Conservation (phyloP, 2,329 filamentous ascomycete genomes). For the Atkinsonella hypoxylon region DNA sequence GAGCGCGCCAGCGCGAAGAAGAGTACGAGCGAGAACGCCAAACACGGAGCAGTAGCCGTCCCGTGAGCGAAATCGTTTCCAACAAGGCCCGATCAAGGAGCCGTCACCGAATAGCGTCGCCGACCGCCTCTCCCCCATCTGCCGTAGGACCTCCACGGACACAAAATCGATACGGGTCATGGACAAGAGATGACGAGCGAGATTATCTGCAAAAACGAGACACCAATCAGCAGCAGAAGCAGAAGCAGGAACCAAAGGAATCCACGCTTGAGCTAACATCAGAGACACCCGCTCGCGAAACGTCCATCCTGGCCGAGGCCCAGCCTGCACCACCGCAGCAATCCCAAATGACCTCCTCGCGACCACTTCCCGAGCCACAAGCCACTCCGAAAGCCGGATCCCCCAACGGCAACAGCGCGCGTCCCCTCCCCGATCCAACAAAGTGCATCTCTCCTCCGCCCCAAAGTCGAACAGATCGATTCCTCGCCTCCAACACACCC, state of each 20-base stretch:
- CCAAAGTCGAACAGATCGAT: slow-evolving; percentile 44
- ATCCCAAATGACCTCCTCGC: slow-evolving; percentile 7
- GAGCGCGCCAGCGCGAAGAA: slow-evolving; percentile 49
- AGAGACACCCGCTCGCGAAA: background rate
- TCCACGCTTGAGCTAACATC: slow-evolving; percentile 14
- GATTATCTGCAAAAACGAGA: slow-evolving; percentile 48
- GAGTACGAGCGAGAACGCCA: slow-evolving; percentile 49
- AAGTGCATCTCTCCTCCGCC: slow-evolving; percentile 16
- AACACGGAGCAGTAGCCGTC: slow-evolving; percentile 24
- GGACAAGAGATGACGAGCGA: slow-evolving; percentile 51
- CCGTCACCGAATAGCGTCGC: slow-evolving; percentile 8
- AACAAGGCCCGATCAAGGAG: slow-evolving; percentile 14
- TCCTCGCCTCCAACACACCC: slow-evolving; percentile 41
- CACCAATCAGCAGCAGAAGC: slow-evolving; percentile 29
- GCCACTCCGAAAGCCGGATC: slow-evolving; percentile 20
- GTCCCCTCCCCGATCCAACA: slow-evolving; percentile 42
- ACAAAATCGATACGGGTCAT: slow-evolving; percentile 46
- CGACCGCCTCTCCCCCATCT: background rate
- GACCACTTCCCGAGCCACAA: slow-evolving; percentile 32
- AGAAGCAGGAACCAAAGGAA: slow-evolving; percentile 23
- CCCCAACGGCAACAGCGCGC: slow-evolving; percentile 27
- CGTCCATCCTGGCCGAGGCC: background rate
- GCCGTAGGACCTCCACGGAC: slow-evolving; percentile 7
- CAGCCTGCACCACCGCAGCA: background rate
- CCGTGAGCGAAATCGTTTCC: slow-evolving; percentile 6